phyloP scores from a whole-genome alignment of 768 basidiomycete species.

The Vararia minispora region DNA sequence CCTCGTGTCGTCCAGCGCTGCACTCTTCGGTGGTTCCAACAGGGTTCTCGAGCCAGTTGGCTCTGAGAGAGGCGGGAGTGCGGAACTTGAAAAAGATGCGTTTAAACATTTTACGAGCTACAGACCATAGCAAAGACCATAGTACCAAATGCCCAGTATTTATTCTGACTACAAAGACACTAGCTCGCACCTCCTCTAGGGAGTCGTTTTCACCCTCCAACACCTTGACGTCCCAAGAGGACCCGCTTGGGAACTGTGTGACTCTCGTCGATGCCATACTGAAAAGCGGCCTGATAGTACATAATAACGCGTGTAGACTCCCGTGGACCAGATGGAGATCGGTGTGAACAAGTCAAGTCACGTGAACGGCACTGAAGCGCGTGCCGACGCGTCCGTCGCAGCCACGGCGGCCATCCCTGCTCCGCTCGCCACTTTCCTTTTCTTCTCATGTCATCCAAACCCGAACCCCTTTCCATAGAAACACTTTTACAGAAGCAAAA shows the following conservation, averaged over 20 bases:
- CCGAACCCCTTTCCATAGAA: slow-evolving; percentile 84
- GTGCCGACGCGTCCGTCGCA: too few relatives aligned
- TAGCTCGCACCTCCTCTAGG: slow-evolving; percentile 40
- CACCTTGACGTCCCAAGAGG: slow-evolving; percentile 27
- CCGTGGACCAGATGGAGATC: too few relatives aligned
- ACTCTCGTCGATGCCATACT: too few relatives aligned
- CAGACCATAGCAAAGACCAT: background rate
- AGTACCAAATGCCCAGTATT: slow-evolving; percentile 1
- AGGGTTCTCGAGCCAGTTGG: slow-evolving; percentile 11
- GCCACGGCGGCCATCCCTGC: too few relatives aligned
- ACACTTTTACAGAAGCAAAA: slow-evolving; percentile 77
- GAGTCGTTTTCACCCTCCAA: slow-evolving; percentile 64
- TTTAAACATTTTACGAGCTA: slow-evolving; percentile 61
- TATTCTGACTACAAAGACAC: background rate
- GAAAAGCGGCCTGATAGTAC: too few relatives aligned
- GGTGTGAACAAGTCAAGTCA: too few relatives aligned
- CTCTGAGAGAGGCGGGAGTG: slow-evolving; percentile 28
- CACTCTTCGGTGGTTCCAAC: slow-evolving; percentile 26
- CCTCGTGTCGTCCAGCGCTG: slow-evolving; percentile 47
- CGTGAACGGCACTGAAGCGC: too few relatives aligned
- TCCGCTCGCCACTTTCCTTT: slow-evolving; percentile 34
- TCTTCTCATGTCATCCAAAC: slow-evolving; percentile 38
- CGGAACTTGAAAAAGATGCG: slow-evolving; percentile 79
- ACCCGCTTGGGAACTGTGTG: background rate
- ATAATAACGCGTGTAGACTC: too few relatives aligned